Evolutionary conservation across 441 rosid genomes (phyloP), one percentile per base, ranked within the genome.

Genomic region (Rhodomyrtus psidioides): DNA sequence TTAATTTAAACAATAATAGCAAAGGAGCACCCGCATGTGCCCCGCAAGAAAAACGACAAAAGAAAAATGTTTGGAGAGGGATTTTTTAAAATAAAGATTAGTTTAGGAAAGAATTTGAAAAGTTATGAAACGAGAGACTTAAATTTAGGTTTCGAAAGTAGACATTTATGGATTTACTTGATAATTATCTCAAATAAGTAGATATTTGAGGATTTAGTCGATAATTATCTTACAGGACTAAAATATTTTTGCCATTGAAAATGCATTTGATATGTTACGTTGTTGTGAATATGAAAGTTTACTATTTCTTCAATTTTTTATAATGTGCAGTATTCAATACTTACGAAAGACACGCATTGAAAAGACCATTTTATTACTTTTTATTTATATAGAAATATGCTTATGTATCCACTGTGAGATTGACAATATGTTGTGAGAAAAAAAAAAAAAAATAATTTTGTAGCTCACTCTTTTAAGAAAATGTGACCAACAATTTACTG

Each of bases 281-380:
- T 34, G n/a, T 34, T 34, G 34, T 34, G 34, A 65, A 1, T 23
- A 5, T 23, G n/a, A 34, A 34, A 9, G 4, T 34, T 10, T 65
- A 19, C 49, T 2, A 12, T 34, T 65, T 34, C 2, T 4, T 26
- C 7, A 7, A 30, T 65, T 65, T 4, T 17, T 10, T 2, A 5
- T 5, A 0, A 3, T 21, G 19, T 19, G 7, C 26, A 0, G 14
- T 3, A 6, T 12, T 34, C 44, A 17, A 30, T 30, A 62, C 34
- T 39, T 62, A 46, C 42, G 26, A 19, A 30, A 62, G 75, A 8
- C 75, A 1, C 8, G 5, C 17, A 30, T 62, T 3, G 9, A 62
- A 30, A 62, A 4, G 75, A 9, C 12, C 4, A 62, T 62, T 24
- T 19, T 2, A 9, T 9, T 44, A 44, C 9, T 7, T 7, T 44